Conservation (phyloP, 495 filamentous ascomycete genomes). For the Lasiosphaeria miniovina region DNA sequence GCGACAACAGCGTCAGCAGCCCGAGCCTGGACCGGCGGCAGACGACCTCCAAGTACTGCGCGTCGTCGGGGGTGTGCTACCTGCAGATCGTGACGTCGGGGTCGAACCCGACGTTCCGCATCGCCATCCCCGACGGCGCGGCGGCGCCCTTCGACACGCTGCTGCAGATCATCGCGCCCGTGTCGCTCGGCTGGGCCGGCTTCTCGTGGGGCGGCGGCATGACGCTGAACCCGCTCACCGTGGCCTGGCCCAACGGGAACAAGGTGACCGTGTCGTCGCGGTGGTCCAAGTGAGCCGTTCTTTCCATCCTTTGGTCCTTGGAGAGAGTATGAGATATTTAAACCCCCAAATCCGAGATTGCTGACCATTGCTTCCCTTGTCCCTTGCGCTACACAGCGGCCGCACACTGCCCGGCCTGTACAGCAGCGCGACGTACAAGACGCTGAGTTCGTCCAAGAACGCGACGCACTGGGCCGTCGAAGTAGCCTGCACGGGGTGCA, state of each 20-base stretch:
- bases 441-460: conserved; percentile 40
- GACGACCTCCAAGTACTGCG: conserved; percentile 20
- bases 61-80: conserved; percentile 19
- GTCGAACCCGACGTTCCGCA: conserved; percentile 27
- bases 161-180: conserved; percentile 41
- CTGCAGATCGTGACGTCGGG: conserved; percentile 14
- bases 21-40: conserved; percentile 10
- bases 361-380: too few relatives aligned
- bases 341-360: conserved; percentile 8
- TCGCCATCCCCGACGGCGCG: conserved; percentile 40
- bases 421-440: conserved; percentile 36
- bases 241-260: conserved; percentile 46
- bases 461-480: conserved; percentile 47
- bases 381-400: conserved; percentile 8
- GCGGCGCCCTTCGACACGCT: conserved; percentile 41
- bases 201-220: conserved; percentile 48
- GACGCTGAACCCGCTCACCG: conserved; percentile 44
- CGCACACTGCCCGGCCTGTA: conserved; percentile 35
- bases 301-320: neutral
- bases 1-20: neutral
- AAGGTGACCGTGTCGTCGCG: conserved; percentile 37
- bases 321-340: neutral
- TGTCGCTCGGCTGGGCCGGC: conserved; percentile 41
- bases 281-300: conserved; percentile 37
- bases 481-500: conserved; percentile 46